Evolutionary conservation across 73 alveolate genomes (phyloP), one percentile per base, ranked within the genome.

Genomic region (Paramecium bursaria): DNA sequence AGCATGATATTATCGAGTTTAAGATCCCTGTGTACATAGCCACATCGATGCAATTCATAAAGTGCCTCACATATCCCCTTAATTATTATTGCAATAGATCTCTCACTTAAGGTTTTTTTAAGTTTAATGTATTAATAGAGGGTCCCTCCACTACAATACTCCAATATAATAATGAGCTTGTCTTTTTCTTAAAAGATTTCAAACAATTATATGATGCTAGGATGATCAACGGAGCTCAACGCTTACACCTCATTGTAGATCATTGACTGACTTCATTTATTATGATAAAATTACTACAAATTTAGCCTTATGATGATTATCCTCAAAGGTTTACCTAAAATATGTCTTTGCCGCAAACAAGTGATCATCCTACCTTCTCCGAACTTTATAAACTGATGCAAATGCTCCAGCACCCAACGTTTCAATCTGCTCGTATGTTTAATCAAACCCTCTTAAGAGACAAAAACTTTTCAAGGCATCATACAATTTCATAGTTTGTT

Each of bases 121-220:
- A 17, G 33, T 39, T 67, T 67, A 10, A 42, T 47, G 21, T 35
- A 42, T 67, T 42, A 67, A 21, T 67, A 67, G 33, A 67, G 27
- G 17, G 82, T 67, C 19, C 82, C 82, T 2, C 82, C 82, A 39
- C 42, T 47, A 42, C 82, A 67, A 31, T 35, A 67, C 50, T 96
- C 99, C 97, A 93, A 92, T 0, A 96, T 98, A 21, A 96, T 85
- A 85, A 94, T 96, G 48, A 96, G 87, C 57, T 87, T 93, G 42
- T 88, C 90, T 31, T 85, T 87, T 74, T 95, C 97, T 74, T 94
- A 91, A 88, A 86, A 94, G 7, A 97, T 92, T 85, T 96, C 98
- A 86, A 93, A 93, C 85, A 94, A 87, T 86, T 91, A 88, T 10
- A 95, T 92, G 1, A 96, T 91, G 82, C 87, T 90, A 5, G 98